Evolutionary conservation across 1,139 yeast genomes (phyloP).

Genomic region (Hansenula sp.): DNA sequence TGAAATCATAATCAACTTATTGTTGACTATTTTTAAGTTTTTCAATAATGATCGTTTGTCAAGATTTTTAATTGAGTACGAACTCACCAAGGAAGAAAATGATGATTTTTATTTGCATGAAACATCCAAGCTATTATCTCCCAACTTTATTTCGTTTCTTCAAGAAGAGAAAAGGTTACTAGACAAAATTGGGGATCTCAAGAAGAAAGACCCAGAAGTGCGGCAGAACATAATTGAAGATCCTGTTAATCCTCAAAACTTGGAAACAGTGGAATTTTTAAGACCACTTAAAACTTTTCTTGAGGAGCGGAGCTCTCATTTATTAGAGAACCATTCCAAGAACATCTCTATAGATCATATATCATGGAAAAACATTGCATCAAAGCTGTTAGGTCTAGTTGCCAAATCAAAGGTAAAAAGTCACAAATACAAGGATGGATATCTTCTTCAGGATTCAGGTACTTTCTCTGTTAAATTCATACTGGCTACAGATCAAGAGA

Average conservation of each 20-base stretch:
- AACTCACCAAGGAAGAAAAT: constrained; percentile 42
- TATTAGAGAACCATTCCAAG: constrained; percentile 26
- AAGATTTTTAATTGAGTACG: constrained; percentile 62
- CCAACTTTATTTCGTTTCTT: constrained; percentile 8
- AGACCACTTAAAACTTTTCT: constrained; percentile 14
- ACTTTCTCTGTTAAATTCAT: neutral
- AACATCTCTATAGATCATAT: constrained; percentile 5
- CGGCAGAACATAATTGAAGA: neutral
- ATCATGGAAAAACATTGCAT: constrained; percentile 25
- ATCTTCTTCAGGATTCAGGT: constrained; percentile 43
- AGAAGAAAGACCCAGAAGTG: neutral
- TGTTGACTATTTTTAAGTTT: constrained; percentile 45
- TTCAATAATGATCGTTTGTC: constrained; percentile 49
- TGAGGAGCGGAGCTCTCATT: constrained; percentile 27
- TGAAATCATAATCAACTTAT: constrained; percentile 40
- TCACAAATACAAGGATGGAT: constrained; percentile 37
- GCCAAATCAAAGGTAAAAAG: constrained; percentile 24
- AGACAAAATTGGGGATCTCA: constrained; percentile 7
- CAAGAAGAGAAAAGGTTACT: constrained; percentile 22
- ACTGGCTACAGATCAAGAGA: neutral
- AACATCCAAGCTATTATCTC: constrained; percentile 24
- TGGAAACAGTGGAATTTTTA: neutral
- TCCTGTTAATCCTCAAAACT: neutral
- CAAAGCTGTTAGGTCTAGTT: constrained; percentile 18
- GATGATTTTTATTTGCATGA: constrained; percentile 42